These are phyloP conservation scores for Chlorencoelia australis DNA, from an alignment of 2,329 filamentous ascomycete species.

Conservation along the genomic window DNA sequence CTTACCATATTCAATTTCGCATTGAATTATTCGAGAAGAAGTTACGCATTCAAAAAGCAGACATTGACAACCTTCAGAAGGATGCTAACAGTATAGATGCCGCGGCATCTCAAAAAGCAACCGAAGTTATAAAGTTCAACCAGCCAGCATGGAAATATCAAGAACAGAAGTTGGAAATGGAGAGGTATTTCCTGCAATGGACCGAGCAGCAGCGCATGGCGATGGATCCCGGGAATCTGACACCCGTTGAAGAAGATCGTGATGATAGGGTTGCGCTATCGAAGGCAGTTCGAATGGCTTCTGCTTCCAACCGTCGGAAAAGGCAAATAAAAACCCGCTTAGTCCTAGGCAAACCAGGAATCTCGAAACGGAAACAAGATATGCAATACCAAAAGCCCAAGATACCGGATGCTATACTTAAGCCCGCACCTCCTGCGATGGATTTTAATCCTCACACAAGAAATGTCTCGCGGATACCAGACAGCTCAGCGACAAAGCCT, in stretches of 20 bases:
- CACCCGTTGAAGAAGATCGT: not conserved
- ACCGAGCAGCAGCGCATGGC: not conserved
- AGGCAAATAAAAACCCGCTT: not conserved
- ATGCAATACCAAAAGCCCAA: not conserved
- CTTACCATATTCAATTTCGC: not conserved
- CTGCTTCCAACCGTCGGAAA: not conserved
- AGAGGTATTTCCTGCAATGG: not conserved
- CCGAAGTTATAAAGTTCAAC: not conserved
- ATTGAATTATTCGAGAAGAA: not conserved
- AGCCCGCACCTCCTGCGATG: not conserved
- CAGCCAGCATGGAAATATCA: not conserved
- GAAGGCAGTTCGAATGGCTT: not conserved
- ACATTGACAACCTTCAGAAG: not conserved
- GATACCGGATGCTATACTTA: too few relatives aligned
- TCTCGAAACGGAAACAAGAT: not conserved
- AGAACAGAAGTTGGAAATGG: not conserved
- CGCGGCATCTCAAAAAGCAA: not conserved
- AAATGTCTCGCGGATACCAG: not conserved
- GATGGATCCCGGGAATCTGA: not conserved
- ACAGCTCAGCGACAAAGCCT: not conserved
- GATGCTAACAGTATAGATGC: not conserved
- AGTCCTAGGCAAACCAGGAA: not conserved
- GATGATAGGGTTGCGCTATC: not conserved
- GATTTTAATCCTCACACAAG: not conserved
- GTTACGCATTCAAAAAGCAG: not conserved